Percentiles rank a stretch among this genome's conserved stretches.
Conservation (phyloP, 2,329 filamentous ascomycete species). For the Pseudogymnoascus sp. region DNA sequence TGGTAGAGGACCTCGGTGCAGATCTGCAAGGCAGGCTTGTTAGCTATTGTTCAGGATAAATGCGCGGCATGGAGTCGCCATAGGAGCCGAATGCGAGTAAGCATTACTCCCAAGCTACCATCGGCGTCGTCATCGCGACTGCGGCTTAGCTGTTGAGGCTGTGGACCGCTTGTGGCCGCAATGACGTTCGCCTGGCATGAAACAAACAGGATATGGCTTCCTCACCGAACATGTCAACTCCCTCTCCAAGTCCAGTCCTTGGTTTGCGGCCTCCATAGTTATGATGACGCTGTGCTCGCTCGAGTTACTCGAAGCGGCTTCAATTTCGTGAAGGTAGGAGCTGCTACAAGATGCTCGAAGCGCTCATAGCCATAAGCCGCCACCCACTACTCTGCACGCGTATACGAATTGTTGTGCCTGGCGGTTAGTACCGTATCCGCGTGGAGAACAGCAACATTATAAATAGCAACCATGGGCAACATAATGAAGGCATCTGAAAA, state of each 20-base stretch:
- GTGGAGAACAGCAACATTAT: background rate
- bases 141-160: conserved; percentile 8
- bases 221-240: conserved; percentile 92
- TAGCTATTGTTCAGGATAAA: conserved; percentile 7
- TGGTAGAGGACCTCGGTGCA: conserved; percentile 93
- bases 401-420: conserved; percentile 5
- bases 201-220: conserved; percentile 25
- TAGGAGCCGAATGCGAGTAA: background rate
- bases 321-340: background rate
- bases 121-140: background rate
- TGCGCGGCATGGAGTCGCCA: conserved; percentile 6
- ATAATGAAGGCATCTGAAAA: background rate
- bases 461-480: background rate
- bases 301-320: background rate
- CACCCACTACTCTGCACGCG: background rate
- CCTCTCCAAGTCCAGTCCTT: conserved; percentile 70
- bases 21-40: conserved; percentile 52
- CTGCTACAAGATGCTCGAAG: background rate
- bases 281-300: background rate
- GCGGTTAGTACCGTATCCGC: background rate
- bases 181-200: background rate
- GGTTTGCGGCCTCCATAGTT: conserved; percentile 45
- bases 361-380: conserved; percentile 1
- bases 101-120: background rate
- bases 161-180: conserved; percentile 7